A percentile compares a stretch with the other conserved stretches of the same genome.
Evolutionary conservation across 177 flowering plant genomes (phyloP).

Genomic region (Vitis hybrid): DNA sequence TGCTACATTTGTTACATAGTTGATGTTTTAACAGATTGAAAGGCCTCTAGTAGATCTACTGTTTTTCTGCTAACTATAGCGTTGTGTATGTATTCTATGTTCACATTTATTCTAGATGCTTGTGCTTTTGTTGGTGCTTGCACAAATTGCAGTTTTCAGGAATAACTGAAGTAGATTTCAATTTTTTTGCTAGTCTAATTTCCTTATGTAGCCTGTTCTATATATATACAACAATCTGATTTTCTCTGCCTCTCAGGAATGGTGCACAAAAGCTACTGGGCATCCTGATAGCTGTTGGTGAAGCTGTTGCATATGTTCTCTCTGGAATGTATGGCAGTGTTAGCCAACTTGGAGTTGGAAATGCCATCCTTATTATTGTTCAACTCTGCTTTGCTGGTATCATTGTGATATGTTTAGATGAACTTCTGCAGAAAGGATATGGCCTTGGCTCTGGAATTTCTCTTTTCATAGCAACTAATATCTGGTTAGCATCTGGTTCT

Average conservation of each 20-base stretch:
- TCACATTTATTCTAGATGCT: too few species aligned
- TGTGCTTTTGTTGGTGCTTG: too few species aligned
- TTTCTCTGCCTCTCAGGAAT: conserved; percentile 39
- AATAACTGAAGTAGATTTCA: too few species aligned
- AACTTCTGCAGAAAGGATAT: conserved; percentile 86
- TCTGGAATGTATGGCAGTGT: conserved; percentile 88
- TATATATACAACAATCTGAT: background rate
- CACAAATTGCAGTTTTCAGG: too few species aligned
- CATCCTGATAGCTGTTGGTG: conserved; percentile 77
- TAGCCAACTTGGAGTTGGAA: conserved; percentile 81
- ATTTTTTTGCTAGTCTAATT: too few species aligned
- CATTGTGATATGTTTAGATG: conserved; percentile 76
- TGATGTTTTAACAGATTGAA: too few species aligned
- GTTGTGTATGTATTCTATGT: too few species aligned
- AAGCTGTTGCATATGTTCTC: conserved; percentile 85
- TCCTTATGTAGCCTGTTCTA: too few species aligned
- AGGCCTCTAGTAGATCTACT: too few species aligned
- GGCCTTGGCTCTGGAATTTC: conserved; percentile 84
- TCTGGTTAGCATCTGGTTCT: conserved; percentile 42
- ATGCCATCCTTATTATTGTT: conserved; percentile 76
- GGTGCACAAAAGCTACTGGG: conserved; percentile 87
- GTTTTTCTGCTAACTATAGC: too few species aligned
- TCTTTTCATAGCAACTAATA: conserved; percentile 80
- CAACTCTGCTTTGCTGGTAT: conserved; percentile 81
- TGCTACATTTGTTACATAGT: too few species aligned